Evolutionary conservation across 441 rosid species (phyloP), one percentile per base, ranked within the genome.

Genomic region (Jatropha multifida): DNA sequence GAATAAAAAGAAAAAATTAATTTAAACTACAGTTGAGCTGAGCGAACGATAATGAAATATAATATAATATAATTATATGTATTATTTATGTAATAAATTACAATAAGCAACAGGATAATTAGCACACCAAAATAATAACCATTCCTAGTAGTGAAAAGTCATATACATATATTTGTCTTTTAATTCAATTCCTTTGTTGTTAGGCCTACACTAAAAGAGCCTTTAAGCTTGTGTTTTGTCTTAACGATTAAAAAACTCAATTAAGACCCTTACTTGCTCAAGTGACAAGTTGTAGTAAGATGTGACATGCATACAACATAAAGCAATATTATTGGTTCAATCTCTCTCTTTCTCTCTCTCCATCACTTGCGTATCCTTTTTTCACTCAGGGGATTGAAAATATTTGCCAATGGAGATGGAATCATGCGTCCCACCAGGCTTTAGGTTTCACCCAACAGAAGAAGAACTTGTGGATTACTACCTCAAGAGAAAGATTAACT

Each of bases 391-490:
- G 32, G 32, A 32, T 32, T 32, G 32, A 32, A 32, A 32, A 32
- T 1, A 32, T 32, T 32, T 32, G 2, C 2, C 32, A 32, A 79
- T 87, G 84, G 88, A 85, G 67, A 40, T 80, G 88, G 95, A 92
- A 66, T 80, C 91, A 0, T 78, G 87, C 17, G 90, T 94, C 56
- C 99, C 97, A 20, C 99, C 99, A 4, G 99, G 99, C 37, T 94
- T 94, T 80, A 84, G 99, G 74, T 94, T 94, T 86, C 97, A 87
- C 75, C 99, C 99, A 11, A 94, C 99, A 1, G 99, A 94, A 79
- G 99, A 92, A 85, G 99, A 94, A 77, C 97, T 94, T 42, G 97
- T 94, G 41, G 99, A 94, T 38, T 94, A 92, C 82, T 94, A 94
- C 82, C 93, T 94, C 72, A 83, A 79, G 49, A 84, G 97, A 80